These are phyloP conservation scores for Myxozyma kluyveri DNA, from an alignment of 805 yeast genomes.

Conservation along the genomic window DNA sequence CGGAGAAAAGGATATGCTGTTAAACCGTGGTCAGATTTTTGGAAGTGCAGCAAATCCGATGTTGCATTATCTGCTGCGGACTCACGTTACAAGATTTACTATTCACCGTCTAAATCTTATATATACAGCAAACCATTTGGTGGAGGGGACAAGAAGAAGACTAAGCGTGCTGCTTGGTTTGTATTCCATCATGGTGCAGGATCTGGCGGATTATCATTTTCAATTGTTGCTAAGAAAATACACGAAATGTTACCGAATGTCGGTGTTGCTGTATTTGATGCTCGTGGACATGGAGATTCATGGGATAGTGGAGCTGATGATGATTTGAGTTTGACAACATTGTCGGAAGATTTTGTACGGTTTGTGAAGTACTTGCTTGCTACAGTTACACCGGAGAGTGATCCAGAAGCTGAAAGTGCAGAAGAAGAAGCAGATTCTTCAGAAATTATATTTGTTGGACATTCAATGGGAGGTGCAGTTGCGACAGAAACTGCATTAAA, in stretches of 20 bases:
- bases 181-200: conserved; percentile 95
- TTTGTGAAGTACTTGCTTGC: conserved; percentile 45
- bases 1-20: not conserved
- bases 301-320: conserved; percentile 30
- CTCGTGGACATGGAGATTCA: conserved; percentile 79
- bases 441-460: conserved; percentile 69
- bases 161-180: conserved; percentile 51
- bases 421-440: conserved; percentile 20
- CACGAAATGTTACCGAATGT: conserved; percentile 40
- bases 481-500: conserved; percentile 52
- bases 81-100: conserved; percentile 11
- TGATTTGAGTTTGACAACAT: conserved; percentile 48
- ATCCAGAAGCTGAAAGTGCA: conserved; percentile 19
- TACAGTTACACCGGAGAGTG: not conserved
- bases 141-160: conserved; percentile 7
- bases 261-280: conserved; percentile 72
- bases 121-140: not conserved
- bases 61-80: conserved; percentile 1
- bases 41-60: not conserved
- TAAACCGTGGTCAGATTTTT: conserved; percentile 7
- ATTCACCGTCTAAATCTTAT: conserved; percentile 5
- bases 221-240: conserved; percentile 34
- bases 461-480: conserved; percentile 89
- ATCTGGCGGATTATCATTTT: conserved; percentile 77
- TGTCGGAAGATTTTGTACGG: conserved; percentile 57